Percentiles rank a stretch among this genome's conserved stretches.
phyloP scores from a whole-genome alignment of 225 moss, liverwort and hornwort species.

The Bryum argenteum region DNA sequence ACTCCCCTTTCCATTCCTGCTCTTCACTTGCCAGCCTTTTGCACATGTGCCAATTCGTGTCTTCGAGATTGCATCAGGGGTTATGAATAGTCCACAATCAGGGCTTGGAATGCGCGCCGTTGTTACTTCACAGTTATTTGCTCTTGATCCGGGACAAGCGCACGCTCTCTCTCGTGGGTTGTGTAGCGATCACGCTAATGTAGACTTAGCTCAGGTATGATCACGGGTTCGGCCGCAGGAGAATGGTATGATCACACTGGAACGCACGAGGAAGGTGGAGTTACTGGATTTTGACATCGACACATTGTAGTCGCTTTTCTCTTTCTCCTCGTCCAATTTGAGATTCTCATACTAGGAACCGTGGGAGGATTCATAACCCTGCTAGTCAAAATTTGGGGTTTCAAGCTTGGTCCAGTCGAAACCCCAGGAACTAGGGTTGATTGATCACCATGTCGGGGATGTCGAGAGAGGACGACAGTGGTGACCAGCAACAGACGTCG shows the following conservation, averaged over 20 bases:
- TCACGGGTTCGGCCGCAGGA: not conserved
- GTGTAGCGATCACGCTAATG: conserved; percentile 10
- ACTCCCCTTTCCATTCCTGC: too few species aligned
- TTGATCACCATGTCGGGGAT: conserved; percentile 22
- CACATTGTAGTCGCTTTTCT: too few species aligned
- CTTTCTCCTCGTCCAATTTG: not conserved
- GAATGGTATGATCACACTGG: conserved; percentile 12
- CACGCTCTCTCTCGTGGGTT: not conserved
- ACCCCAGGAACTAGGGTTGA: not conserved
- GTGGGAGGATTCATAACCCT: not conserved
- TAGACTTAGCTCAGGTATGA: not conserved
- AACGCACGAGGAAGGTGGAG: not conserved
- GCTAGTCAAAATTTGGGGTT: too few species aligned
- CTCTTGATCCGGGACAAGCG: conserved; percentile 12
- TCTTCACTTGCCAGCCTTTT: too few species aligned
- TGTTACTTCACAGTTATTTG: not conserved
- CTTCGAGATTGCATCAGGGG: too few species aligned
- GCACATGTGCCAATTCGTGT: too few species aligned
- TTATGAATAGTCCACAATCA: too few species aligned
- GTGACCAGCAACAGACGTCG: not conserved
- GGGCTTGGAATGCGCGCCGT: too few species aligned
- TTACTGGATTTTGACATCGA: too few species aligned
- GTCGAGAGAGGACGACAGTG: conserved; percentile 4
- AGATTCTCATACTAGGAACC: not conserved
- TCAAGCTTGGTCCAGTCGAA: not conserved